Evolutionary conservation across 345 rosid genomes (phyloP), one percentile per base, ranked within the genome.

Genomic region (Atalantia buxifolia): DNA sequence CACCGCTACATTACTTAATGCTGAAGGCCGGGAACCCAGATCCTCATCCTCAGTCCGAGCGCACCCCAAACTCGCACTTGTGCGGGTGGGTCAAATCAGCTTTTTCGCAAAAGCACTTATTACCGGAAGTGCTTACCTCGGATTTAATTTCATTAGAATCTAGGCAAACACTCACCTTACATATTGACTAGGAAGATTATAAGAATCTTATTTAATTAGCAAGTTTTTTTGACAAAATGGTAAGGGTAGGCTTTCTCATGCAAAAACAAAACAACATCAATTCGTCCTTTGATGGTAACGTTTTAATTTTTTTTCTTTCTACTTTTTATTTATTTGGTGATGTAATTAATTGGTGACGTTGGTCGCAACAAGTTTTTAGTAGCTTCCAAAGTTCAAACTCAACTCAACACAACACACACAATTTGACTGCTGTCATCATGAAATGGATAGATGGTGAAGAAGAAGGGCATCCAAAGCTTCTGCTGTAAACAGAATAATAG

Each of bases 391-490:
- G 50, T 45, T 13, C 16, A 45, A 74, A 40, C 57, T 40, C 57
- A 63, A 53, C 57, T 19, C 21, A 18, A 6, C 22, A 18, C 57
- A 18, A 53, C 57, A 53, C 57, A 35, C 28, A 63, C 28, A 45
- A 63, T 28, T 64, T 75, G 70, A 30, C 27, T 61, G 60, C 42
- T 45, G 61, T 50, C 60, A n/a, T 75, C 16, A 18, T 45, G 16
- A 27, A 9, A 22, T 75, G 5, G 21, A 45, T 45, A 14, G 9
- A 5, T 19, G 2, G 18, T 64, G 4, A 36, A 64, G 8, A 27
- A 74, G 69, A 74, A 45, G 18, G 1, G 77, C 22, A 74, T 74
- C 77, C 77, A 30, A 78, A 78, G 81, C 63, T 76, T 16, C 38
- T 18, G 6, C 9, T 22, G 9, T 7, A 7, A 56, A 21, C 22